Evolutionary conservation across 2,329 filamentous ascomycete genomes (phyloP).

Genomic region (Colletotrichum siamense): DNA sequence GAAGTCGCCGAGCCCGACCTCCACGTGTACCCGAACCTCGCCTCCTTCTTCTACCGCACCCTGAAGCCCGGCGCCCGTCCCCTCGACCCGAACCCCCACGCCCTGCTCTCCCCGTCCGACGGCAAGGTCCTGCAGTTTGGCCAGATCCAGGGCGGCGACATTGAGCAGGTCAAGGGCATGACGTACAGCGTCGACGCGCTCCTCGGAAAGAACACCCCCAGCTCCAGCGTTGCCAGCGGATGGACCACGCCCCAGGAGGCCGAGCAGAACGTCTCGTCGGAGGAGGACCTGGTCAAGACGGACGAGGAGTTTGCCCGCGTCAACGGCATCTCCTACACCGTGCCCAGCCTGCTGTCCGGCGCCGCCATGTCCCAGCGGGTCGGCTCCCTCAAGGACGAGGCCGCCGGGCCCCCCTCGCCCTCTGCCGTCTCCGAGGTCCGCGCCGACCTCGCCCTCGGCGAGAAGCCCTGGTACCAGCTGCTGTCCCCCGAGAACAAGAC

Average conservation of each 20-base stretch:
- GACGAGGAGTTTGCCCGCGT: conserved; percentile 94
- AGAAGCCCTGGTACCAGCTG: conserved; percentile 74
- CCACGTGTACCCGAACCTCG: conserved; percentile 88
- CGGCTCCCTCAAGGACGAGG: conserved; percentile 73
- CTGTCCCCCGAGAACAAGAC: conserved; percentile 67
- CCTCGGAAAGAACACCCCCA: conserved; percentile 71
- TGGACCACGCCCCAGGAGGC: conserved; percentile 30
- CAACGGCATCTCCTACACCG: conserved; percentile 94
- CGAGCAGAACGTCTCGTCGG: conserved; percentile 41
- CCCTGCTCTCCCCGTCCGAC: conserved; percentile 87
- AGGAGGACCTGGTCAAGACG: conserved; percentile 73
- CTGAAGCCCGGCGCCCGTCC: conserved; percentile 89
- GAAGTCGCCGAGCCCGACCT: conserved; percentile 91
- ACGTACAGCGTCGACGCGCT: conserved; percentile 96
- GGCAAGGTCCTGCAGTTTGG: conserved; percentile 92
- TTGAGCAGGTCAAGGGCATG: conserved; percentile 98
- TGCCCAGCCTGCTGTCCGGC: conserved; percentile 89
- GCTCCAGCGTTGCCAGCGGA: conserved; percentile 56
- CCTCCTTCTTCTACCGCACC: conserved; percentile 95
- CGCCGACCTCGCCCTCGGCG: conserved; percentile 79
- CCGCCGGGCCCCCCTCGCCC: conserved; percentile 64
- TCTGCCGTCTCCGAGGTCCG: conserved; percentile 83
- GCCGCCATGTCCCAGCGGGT: conserved; percentile 48
- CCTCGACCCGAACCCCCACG: conserved; percentile 80
- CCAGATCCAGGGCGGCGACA: conserved; percentile 88